Evolutionary conservation across 2,329 filamentous ascomycete genomes (phyloP).

Genomic region (Pseudogymnoascus sp.): DNA sequence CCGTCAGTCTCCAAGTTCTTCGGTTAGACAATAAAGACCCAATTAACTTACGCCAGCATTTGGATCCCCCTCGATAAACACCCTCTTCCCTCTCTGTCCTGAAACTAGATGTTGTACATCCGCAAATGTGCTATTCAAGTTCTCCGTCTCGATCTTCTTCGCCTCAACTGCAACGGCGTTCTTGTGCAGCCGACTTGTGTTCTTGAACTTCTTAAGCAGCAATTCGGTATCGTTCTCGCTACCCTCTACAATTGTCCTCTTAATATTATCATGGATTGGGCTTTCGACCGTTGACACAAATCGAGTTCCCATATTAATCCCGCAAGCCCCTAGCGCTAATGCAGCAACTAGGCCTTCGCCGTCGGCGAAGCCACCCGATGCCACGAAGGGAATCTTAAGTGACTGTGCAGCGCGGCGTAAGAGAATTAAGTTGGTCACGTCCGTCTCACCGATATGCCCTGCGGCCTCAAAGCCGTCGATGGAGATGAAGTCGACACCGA

Average conservation of each 20-base stretch:
- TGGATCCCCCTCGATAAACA: constrained; percentile 80
- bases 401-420: constrained; percentile 74
- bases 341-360: constrained; percentile 84
- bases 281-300: constrained; percentile 89
- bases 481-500: constrained; percentile 86
- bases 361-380: constrained; percentile 85
- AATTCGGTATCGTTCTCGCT: constrained; percentile 84
- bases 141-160: constrained; percentile 72
- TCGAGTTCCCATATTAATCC: constrained; percentile 92
- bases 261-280: constrained; percentile 83
- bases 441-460: constrained; percentile 72
- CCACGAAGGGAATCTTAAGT: constrained; percentile 46
- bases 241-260: constrained; percentile 77
- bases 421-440: constrained; percentile 80
- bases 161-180: constrained; percentile 80
- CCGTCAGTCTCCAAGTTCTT: constrained; percentile 9
- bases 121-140: constrained; percentile 72
- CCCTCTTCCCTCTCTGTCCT: constrained; percentile 77
- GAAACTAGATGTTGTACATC: constrained; percentile 79
- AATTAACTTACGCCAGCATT: constrained; percentile 61
- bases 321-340: constrained; percentile 75
- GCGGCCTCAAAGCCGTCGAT: constrained; percentile 96
- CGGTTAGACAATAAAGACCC: background rate
- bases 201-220: constrained; percentile 78
- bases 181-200: constrained; percentile 75